Conservation (phyloP, 495 filamentous ascomycete species). For the Penicillium silybi region DNA sequence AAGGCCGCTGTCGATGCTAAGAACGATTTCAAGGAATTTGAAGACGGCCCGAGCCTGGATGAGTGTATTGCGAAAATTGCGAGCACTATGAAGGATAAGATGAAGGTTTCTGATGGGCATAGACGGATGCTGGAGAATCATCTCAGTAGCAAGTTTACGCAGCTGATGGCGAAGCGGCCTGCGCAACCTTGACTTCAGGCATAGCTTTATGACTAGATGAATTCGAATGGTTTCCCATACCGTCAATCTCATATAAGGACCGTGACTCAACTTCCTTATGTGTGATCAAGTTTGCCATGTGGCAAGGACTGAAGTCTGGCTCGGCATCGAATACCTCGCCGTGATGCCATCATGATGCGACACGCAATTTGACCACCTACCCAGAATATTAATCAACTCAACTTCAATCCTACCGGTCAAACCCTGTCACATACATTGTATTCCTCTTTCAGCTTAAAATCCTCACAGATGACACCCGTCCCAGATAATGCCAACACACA, state of each 20-base stretch:
- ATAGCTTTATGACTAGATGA: not conserved
- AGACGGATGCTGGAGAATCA: conserved; percentile 28
- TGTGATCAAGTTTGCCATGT: not conserved
- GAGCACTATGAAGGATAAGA: conserved; percentile 15
- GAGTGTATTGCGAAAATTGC: conserved; percentile 45
- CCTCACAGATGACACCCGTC: not conserved
- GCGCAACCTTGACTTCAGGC: not conserved
- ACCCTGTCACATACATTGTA: not conserved
- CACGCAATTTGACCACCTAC: not conserved
- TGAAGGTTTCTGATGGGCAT: conserved; percentile 27
- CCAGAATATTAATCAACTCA: not conserved
- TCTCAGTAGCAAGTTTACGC: conserved; percentile 14
- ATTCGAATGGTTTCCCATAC: too few relatives aligned
- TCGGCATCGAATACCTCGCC: not conserved
- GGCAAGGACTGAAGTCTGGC: not conserved
- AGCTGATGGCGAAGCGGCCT: conserved; percentile 2
- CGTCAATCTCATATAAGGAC: too few relatives aligned
- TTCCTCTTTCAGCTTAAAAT: not conserved
- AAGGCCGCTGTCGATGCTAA: conserved; percentile 33
- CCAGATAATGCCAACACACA: conserved; percentile 9
- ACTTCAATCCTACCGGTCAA: not conserved
- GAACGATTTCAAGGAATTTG: conserved; percentile 9
- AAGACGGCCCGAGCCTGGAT: conserved; percentile 18
- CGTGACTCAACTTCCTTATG: not conserved
- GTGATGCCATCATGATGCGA: conserved; percentile 23